Evolutionary conservation across 805 yeast species (phyloP).

Genomic region (Nakazawaea molendinolei): DNA sequence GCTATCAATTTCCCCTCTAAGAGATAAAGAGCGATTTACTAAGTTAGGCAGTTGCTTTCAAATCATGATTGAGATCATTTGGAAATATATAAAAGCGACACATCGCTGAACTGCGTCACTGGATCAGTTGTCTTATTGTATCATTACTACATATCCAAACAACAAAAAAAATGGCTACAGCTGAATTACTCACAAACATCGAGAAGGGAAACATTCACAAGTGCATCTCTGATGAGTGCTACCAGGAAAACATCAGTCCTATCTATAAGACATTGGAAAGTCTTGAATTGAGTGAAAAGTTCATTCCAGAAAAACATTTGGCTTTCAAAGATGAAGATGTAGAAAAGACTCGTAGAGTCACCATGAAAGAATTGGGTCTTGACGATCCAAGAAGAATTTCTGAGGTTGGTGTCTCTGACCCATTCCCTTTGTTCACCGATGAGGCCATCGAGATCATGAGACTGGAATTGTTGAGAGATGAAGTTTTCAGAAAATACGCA

Average conservation of each 20-base stretch:
- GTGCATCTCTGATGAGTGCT: conserved; percentile 25
- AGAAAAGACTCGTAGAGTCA: conserved; percentile 29
- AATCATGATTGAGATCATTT: too few species aligned
- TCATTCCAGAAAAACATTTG: conserved; percentile 34
- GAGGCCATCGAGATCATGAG: conserved; percentile 56
- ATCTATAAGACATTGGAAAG: conserved; percentile 19
- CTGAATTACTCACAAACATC: conserved; percentile 27
- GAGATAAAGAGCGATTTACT: too few species aligned
- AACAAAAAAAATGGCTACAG: conserved; percentile 20
- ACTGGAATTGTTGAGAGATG: conserved; percentile 43
- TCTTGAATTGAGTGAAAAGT: conserved; percentile 22
- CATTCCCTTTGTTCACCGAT: conserved; percentile 55
- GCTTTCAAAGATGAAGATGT: conserved; percentile 29
- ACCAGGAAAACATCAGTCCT: conserved; percentile 26
- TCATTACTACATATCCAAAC: neutral
- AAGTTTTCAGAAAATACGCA: conserved; percentile 37
- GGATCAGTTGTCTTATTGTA: too few species aligned
- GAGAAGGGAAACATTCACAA: conserved; percentile 32
- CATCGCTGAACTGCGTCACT: too few species aligned
- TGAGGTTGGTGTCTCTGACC: conserved; percentile 50
- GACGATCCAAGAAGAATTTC: conserved; percentile 40
- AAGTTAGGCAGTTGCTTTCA: too few species aligned
- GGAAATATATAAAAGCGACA: too few species aligned
- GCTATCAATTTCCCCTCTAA: too few species aligned
- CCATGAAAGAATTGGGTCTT: conserved; percentile 46